Percentiles rank a stretch among this genome's conserved stretches.
These are phyloP conservation scores for Fusarium sp. DNA, from an alignment of 2,329 filamentous ascomycete species.

Conservation along the genomic window DNA sequence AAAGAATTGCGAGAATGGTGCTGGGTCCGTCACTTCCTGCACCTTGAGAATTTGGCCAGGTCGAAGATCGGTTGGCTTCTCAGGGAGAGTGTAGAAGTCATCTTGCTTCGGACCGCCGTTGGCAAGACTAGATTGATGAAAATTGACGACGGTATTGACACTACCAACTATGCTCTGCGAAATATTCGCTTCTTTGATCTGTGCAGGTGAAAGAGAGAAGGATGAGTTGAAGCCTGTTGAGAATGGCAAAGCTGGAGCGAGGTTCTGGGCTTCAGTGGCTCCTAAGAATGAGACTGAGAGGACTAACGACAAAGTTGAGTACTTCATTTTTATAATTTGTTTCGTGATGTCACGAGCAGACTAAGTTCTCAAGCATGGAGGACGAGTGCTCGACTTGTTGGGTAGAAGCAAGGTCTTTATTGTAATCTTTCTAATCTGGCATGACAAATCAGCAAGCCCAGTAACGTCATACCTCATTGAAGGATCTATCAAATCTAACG, in stretches of 20 bases:
- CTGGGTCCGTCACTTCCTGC: constrained; percentile 15
- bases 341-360: too few relatives aligned
- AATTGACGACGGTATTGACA: constrained; percentile 16
- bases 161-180: background rate
- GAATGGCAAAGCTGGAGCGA: background rate
- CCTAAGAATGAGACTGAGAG: accelerated
- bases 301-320: accelerated
- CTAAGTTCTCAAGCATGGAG: too few relatives aligned
- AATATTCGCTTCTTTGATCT: constrained; percentile 8
- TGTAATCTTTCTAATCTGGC: background rate
- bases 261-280: background rate
- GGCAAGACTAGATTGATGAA: constrained; percentile 18
- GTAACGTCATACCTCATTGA: background rate
- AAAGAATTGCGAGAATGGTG: constrained; percentile 44
- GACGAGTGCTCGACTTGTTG: too few relatives aligned
- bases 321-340: too few relatives aligned
- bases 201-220: background rate
- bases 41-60: constrained; percentile 23
- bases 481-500: background rate
- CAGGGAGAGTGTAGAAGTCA: constrained; percentile 23
- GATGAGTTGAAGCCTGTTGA: constrained; percentile 26
- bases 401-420: background rate
- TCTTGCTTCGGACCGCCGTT: constrained; percentile 28
- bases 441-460: background rate
- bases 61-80: background rate